Conservation (phyloP, 2,329 filamentous ascomycete species). For the Penicillium occitanis region DNA sequence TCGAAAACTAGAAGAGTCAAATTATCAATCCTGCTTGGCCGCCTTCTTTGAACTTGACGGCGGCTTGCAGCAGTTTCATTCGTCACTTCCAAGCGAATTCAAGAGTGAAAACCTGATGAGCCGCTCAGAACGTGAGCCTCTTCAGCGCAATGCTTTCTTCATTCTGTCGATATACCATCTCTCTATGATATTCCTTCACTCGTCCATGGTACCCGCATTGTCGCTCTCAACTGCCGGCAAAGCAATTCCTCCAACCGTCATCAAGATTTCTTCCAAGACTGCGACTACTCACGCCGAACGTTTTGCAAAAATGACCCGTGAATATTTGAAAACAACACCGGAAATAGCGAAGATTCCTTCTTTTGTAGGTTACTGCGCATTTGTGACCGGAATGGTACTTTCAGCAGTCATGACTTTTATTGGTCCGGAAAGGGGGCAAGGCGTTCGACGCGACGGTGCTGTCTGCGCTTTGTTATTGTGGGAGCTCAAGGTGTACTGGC, state of each 20-base stretch:
- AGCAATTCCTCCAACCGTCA: background rate
- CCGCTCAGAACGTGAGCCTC: background rate
- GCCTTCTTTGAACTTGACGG: background rate
- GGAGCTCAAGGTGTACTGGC: conserved; percentile 16
- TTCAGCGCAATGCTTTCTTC: conserved; percentile 16
- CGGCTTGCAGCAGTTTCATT: background rate
- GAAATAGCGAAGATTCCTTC: conserved; percentile 10
- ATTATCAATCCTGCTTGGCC: background rate
- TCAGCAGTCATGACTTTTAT: conserved; percentile 11
- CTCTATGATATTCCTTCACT: conserved; percentile 13
- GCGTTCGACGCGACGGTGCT: conserved; percentile 12
- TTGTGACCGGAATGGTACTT: conserved; percentile 14
- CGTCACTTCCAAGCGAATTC: background rate
- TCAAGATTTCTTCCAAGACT: background rate
- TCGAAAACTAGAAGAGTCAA: background rate
- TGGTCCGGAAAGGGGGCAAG: conserved; percentile 1
- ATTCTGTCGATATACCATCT: conserved; percentile 13
- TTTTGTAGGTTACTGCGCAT: conserved; percentile 13
- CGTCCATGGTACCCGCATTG: conserved; percentile 12
- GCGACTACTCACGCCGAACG: background rate
- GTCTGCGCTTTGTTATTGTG: conserved; percentile 13
- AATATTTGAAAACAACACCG: background rate
- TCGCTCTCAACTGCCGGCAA: conserved; percentile 1
- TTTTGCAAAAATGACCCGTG: background rate
- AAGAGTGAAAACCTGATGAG: conserved; percentile 2